Base-by-base conservation (phyloP, 2,329 filamentous ascomycete species). In the Cadophora luteo-olivacea region DNA sequence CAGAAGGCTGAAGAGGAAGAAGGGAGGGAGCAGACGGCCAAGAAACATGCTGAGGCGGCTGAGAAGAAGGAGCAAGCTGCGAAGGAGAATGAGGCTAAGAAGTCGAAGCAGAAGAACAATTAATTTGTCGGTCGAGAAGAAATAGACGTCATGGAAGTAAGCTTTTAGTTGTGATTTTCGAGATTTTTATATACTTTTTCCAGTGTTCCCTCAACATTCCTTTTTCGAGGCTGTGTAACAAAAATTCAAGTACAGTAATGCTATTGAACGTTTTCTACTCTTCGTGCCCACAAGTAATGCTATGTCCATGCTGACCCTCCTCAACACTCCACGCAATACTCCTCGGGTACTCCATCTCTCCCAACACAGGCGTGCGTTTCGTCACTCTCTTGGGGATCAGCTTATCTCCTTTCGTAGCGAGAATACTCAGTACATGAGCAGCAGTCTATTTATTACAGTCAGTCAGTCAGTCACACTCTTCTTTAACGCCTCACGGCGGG, bases 351-450 rank as follows among this genome's bases (percentile, higher is more conserved):
- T 65, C 55, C 64, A 64, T 69, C 38, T 67, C 64, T 52, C 65
- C 68, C 33, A 68, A 14, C 3, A 25, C 6, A 45, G 19, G 33
- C 16, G 38, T 66, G 22, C 62, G 54, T 24, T 64, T 68, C 1
- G 65, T 11, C 4, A 52, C 62, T 22, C 52, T 33, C 19, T 68
- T 68, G 16, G 66, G 61, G 36, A 70, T 41, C 36, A 70, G 51
- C 36, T 65, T 63, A 16, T 55, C 41, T 32, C 69, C 69, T 22
- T 70, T 64, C 41, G 49, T 64, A 16, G 68, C 68, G 4, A 70
- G 64, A 2, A 64, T 66, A 6, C 65, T 60, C 12, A 70, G 25
- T 25, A 70, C 68, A 41, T 70, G 68, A 19, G 68, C 68, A 4
- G 68, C 66, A 29, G 68, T 66, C 66, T 70, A n/a, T 19, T 6